Base-by-base conservation (phyloP, 2,329 filamentous ascomycete species). In the Penicillium sp. region DNA sequence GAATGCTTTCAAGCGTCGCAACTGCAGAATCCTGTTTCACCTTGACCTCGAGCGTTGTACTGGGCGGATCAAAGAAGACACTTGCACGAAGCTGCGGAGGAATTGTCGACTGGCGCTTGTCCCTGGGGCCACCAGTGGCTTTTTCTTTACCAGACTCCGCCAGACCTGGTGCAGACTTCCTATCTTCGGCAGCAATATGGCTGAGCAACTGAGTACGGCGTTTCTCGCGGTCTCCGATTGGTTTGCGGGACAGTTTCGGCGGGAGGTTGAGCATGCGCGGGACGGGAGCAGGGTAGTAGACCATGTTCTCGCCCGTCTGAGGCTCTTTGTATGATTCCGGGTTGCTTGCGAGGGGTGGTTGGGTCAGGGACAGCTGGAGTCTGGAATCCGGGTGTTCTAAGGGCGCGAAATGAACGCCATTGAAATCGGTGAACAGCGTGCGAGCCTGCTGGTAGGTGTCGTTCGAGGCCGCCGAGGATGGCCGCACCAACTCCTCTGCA, bases 261-360 rank as follows among this genome's bases (percentile, higher is more conserved):
- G 93, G 93, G 9, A 98, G 71, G 56, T 95, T 97, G 41, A 98
- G 76, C 83, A 94, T 90, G 47, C 86, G 83, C 3, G 93, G 93
- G 2, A 98, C 93, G 1, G 88, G 90, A 3, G 93, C 93, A 10
- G 93, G 93, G 63, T 98, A 98, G 67, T 84, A 97, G 7, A 95
- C 80, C 87, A 97, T 95, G 53, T 83, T 75, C 51, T 91, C 81
- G 4, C 81, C 84, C 1, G 83, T 83, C 34, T 58, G 61, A 2
- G 68, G 62, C 40, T 69, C 60, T 35, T 64, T 59, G 51, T 65
- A 68, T 16, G 59, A 54, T 46, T 65, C 55, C 9, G 64, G 56
- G 34, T 65, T 56, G 39, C 57, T 61, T 4, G 69, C 67, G 31
- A 70, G 60, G 21, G 69, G 67, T 15, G 67, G 65, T 33, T 60